Base-by-base conservation (phyloP, 768 basidiomycete species). In the Agrocybe chaxingu region DNA sequence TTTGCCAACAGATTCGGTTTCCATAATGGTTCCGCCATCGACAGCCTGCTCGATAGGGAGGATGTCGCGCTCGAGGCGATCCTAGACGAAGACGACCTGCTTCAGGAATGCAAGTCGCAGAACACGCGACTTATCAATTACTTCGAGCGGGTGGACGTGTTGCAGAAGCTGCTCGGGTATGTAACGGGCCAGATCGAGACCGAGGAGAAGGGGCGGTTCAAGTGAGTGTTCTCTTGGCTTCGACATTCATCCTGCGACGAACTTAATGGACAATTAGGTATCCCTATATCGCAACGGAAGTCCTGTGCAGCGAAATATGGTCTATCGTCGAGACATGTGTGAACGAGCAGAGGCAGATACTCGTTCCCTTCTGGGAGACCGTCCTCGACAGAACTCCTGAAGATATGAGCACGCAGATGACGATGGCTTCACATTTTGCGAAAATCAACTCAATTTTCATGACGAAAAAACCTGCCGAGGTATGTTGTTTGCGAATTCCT, bases 231-330 rank as follows among this genome's bases (percentile, higher is more conserved):
- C 48, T 62, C 8, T 49, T 55, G 49, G 50, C 48, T 47, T 36
- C 13, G 35, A 31, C 31, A 45, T 37, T 11, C 42, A 13, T 38
- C 5, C 19, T 9, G 38, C 32, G 49, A 40, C 44, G 38, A 32
- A 47, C 42, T 42, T 35, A 16, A 41, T 32, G 30, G n/a, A 24
- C 49, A 33, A 30, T 38, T 39, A 97, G 95, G 68, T 98, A 92
- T 67, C 92, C 95, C 1, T 88, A 91, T 61, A 83, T 94, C 16
- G 88, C 92, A 11, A 93, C 95, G 24, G 96, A 98, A 66, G 92
- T 98, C 18, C 80, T 98, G 32, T 95, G 93, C 70, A 89, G 91
- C 67, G 94, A 96, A 60, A 87, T 96, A 69, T 97, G 93, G 87
- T 89, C 88, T 16, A 91, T 98, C 61, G 85, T 93, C 42, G 92